A percentile compares a stretch with the other conserved stretches of the same genome.
These are phyloP conservation scores for Moesziomyces antarcticus DNA, from an alignment of 1,284 basidiomycete species.

Conservation along the genomic window DNA sequence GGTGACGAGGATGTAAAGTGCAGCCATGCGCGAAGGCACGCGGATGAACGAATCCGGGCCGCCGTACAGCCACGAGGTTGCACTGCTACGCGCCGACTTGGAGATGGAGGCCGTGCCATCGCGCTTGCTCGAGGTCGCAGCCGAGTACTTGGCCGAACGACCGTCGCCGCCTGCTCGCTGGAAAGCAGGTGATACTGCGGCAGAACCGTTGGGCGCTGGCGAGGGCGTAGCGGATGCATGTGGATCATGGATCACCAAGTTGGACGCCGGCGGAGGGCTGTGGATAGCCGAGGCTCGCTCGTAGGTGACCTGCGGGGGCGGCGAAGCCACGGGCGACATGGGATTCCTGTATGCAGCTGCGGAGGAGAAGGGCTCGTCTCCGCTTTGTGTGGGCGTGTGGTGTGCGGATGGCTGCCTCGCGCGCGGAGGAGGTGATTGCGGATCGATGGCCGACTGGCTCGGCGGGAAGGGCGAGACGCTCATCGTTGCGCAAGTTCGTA, in stretches of 20 bases:
- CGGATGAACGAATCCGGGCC: conserved; percentile 28
- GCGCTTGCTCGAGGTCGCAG: conserved; percentile 13
- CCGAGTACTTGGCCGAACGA: conserved; percentile 5
- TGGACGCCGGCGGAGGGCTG: conserved; percentile 22
- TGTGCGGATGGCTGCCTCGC: not conserved
- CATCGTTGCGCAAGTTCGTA: conserved; percentile 5
- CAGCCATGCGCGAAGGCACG: conserved; percentile 25
- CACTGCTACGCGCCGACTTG: conserved; percentile 19
- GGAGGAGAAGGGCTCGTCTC: conserved; percentile 28
- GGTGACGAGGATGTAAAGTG: conserved; percentile 32
- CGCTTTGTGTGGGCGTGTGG: not conserved
- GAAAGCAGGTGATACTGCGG: not conserved
- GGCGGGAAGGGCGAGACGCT: conserved; percentile 39
- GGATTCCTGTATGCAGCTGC: conserved; percentile 28
- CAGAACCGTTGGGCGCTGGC: conserved; percentile 5
- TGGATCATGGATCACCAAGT: conserved; percentile 25
- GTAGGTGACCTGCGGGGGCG: conserved; percentile 17
- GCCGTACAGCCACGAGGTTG: conserved; percentile 32
- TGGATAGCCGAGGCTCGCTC: conserved; percentile 11
- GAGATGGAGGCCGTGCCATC: conserved; percentile 37
- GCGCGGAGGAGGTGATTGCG: not conserved
- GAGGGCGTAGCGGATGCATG: conserved; percentile 4
- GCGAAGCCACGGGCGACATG: conserved; percentile 12
- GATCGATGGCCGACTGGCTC: not conserved
- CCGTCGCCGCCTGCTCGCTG: not conserved